Evolutionary conservation across 768 basidiomycete genomes (phyloP), one percentile per base, ranked within the genome.

Genomic region (Tremella yokohamensis): DNA sequence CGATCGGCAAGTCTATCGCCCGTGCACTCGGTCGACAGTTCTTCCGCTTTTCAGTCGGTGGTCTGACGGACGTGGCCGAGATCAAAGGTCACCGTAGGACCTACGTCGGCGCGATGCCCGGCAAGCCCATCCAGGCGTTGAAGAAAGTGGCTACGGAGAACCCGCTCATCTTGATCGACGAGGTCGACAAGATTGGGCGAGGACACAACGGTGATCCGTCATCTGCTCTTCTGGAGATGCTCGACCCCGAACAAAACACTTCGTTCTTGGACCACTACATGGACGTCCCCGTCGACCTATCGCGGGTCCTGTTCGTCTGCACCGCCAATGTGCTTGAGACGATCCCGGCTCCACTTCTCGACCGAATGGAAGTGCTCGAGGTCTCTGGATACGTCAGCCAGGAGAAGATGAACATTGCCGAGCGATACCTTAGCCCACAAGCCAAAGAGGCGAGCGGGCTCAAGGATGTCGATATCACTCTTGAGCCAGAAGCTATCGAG

Each of bases 51-150:
- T 90, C 88, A 8, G 94, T 98, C 3, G 94, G 96, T 62, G 94
- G 96, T 13, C 77, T 99, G 72, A 90, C 90, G 48, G 96, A 99
- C 75, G 92, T 98, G 0, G 96, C 96, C 55, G 96, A 98, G 82
- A 97, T 99, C 72, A 98, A 98, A 79, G 96, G 96, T 0, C 96
- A 99, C 72, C 80, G 96, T 68, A 80, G 96, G 74, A 99, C 94
- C n/a, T 98, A 96, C 72, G 90, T 93, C 52, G 88, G 88, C 52
- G 92, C 91, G 0, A 81, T 96, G 42, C 92, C 92, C 0, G 91
- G 92, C 37, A 96, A 94, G 81, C 90, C 93, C 58, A 90, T 94
- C 54, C 90, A 94, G 72, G 92, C 92, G 0, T 78, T 94, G 61
- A 94, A 92, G 78, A 84, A 90, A 37, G 90, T 93, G 22, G 89